Evolutionary conservation across 2,329 filamentous ascomycete species (phyloP), one percentile per base, ranked within the genome.

Genomic region (Bipolaris victoriae): DNA sequence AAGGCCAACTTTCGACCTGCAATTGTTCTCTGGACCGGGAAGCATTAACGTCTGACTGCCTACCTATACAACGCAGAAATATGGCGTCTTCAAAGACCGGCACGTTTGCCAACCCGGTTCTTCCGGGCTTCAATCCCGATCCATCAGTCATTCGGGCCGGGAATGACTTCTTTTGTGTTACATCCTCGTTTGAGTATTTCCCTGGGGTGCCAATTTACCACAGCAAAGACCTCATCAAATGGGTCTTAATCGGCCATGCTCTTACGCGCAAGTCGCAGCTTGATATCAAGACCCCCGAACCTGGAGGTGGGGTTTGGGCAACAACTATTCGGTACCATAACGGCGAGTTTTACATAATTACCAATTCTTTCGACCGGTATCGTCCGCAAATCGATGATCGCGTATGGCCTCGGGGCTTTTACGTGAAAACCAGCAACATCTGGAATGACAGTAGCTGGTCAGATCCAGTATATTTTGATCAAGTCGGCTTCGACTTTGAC

Each of bases 191-290:
- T 62, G 79, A 81, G 51, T 74, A 77, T 0, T 85, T 84, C 61
- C 83, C 83, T 0, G 83, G 82, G 0, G 70, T 84, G 5, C 82
- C 83, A 0, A 78, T 86, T 18, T 80, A 84, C 63, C 81, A 81
- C 1, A 83, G 79, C n/a, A 78, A 76, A 51, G 82, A 85, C 63
- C 66, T 86, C 16, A 61, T 76, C 15, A 79, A 80, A 50, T 86
- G 82, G 82, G 81, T 79, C 54, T 74, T 80, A 3, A 76, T 79
- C 29, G 70, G 72, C 39, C 70, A 78, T 61, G 77, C 67, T 0
- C 64, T 75, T 18, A 75, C 67, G 46, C 68, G 76, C 47, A 64
- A 69, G 20, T 65, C 70, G 1, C 79, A 81, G 53, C 63, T 80
- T 1, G 75, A 67, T 15, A 64, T 40, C 61, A 66, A 39, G 73